Conservation (phyloP, 768 basidiomycete genomes). For the Suillus variegatus region DNA sequence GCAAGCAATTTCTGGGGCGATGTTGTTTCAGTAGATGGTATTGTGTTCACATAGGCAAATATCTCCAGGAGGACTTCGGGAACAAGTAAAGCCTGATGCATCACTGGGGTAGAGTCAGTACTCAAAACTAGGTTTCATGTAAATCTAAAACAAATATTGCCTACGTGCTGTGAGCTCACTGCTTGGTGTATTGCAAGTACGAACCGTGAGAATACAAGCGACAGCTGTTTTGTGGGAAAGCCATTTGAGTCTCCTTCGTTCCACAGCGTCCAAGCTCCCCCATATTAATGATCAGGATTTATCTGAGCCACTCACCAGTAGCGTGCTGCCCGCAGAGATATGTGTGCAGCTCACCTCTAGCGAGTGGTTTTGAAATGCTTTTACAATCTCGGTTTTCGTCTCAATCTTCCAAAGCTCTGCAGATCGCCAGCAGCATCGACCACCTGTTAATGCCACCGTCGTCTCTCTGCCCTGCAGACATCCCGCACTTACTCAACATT, state of each 20-base stretch:
- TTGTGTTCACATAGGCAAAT: background rate
- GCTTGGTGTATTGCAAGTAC: too few species aligned
- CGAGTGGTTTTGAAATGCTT: background rate
- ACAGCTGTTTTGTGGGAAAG: too few species aligned
- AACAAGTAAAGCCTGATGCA: background rate
- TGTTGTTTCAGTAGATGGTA: too few species aligned
- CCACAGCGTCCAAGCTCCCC: too few species aligned
- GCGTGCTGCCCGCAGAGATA: background rate
- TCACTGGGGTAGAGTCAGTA: background rate
- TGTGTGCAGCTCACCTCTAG: background rate
- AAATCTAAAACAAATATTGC: too few species aligned
- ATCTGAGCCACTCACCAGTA: background rate
- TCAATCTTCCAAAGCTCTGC: background rate
- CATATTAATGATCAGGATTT: background rate
- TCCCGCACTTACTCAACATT: background rate
- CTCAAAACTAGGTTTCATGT: too few species aligned
- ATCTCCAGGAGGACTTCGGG: background rate
- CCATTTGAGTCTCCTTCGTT: too few species aligned
- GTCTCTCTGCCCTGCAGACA: background rate
- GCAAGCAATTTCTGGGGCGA: background rate
- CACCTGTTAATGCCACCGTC: background rate
- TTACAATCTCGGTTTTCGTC: background rate
- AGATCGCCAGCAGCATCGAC: background rate
- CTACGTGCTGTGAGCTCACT: too few species aligned
- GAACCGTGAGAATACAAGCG: too few species aligned